phyloP scores from a whole-genome alignment of 495 filamentous ascomycete species.

The Friedmanniomyces endolithicus region DNA sequence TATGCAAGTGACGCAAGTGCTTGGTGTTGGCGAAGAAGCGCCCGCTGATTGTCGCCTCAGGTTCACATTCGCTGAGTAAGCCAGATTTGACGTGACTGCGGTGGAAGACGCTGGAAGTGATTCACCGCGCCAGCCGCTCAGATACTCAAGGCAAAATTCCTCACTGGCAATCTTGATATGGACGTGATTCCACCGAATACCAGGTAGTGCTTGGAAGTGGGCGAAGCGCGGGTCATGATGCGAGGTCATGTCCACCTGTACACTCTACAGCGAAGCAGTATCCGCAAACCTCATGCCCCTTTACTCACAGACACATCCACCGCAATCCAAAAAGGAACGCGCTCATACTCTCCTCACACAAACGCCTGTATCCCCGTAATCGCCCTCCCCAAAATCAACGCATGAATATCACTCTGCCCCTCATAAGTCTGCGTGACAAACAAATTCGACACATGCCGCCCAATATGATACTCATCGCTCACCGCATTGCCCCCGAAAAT shows the following conservation, averaged over 20 bases:
- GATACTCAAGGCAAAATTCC: too few species aligned
- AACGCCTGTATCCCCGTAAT: slow-evolving; percentile 62
- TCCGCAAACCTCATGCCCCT: too few species aligned
- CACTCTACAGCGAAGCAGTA: background rate
- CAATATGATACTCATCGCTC: slow-evolving; percentile 91
- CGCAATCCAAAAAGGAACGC: too few species aligned
- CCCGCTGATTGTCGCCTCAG: background rate
- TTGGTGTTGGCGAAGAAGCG: background rate
- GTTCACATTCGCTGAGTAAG: too few species aligned
- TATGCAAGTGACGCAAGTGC: background rate
- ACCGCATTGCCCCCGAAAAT: slow-evolving; percentile 95
- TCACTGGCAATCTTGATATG: background rate
- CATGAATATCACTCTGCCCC: slow-evolving; percentile 91
- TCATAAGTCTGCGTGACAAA: slow-evolving; percentile 98
- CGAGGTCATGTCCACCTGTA: too few species aligned
- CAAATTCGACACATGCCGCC: slow-evolving; percentile 86
- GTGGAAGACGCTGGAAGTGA: background rate
- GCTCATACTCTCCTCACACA: background rate
- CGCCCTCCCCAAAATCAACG: slow-evolving; percentile 55
- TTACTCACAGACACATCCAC: background rate
- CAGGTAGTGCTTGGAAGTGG: slow-evolving; percentile 6
- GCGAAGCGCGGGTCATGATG: background rate
- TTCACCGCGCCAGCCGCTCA: too few species aligned
- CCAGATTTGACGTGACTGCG: too few species aligned
- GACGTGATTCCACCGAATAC: background rate